Conservation (phyloP, 805 yeast species). For the Pichia californica region DNA sequence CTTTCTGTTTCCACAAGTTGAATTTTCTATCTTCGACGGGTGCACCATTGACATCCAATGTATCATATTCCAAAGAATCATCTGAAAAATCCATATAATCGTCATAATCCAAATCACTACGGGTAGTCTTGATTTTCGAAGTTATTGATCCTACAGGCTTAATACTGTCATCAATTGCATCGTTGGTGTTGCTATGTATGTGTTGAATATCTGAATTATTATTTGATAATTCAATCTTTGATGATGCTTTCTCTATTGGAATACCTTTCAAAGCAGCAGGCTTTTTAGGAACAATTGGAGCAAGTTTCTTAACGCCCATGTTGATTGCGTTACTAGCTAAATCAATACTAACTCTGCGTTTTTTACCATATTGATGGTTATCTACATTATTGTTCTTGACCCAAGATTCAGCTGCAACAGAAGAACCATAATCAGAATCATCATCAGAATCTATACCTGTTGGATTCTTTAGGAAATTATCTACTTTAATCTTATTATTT, state of each 20-base stretch:
- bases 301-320: constrained; percentile 11
- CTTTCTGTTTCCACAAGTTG: constrained; percentile 52
- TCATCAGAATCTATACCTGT: constrained; percentile 12
- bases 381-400: not conserved
- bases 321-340: constrained; percentile 1
- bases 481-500: not conserved
- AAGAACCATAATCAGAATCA: constrained; percentile 2
- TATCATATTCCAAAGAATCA: not conserved
- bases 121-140: not conserved
- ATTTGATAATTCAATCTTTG: too few relatives aligned
- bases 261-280: constrained; percentile 30
- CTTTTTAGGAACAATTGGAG: constrained; percentile 44
- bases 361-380: too few relatives aligned
- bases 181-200: not conserved
- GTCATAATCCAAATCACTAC: not conserved
- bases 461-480: constrained; percentile 8
- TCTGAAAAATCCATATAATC: not conserved
- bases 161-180: not conserved
- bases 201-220: too few relatives aligned
- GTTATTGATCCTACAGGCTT: too few relatives aligned
- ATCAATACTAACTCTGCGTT: constrained; percentile 4
- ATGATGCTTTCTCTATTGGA: not conserved
- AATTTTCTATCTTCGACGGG: constrained; percentile 37
- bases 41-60: not conserved
- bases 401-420: not conserved